Evolutionary conservation across 1,284 basidiomycete genomes (phyloP).

Genomic region (Coniferiporia sulphurascens): DNA sequence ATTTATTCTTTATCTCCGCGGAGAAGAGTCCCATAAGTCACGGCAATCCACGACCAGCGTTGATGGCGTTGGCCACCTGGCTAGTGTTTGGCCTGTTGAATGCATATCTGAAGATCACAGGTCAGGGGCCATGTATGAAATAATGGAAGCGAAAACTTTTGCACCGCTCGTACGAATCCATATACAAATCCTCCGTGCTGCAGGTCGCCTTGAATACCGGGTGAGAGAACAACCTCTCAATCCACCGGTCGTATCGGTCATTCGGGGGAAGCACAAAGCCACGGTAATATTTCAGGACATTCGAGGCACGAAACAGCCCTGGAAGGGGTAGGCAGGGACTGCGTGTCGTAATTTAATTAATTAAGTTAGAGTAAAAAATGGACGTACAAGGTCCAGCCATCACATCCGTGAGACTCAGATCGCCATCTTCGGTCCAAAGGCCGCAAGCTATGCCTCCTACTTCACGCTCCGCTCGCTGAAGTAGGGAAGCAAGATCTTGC

Average conservation of each 20-base stretch:
- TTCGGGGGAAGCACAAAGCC: constrained; percentile 53
- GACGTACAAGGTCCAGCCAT: constrained; percentile 71
- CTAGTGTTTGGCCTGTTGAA: constrained; percentile 70
- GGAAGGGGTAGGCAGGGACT: neutral
- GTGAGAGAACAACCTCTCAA: constrained; percentile 51
- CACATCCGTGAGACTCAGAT: constrained; percentile 64
- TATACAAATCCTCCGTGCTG: constrained; percentile 65
- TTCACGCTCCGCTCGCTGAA: constrained; percentile 55
- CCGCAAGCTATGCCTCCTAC: constrained; percentile 34
- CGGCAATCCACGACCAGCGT: constrained; percentile 54
- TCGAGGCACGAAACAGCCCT: constrained; percentile 66
- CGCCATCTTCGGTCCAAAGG: constrained; percentile 51
- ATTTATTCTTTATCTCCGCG: neutral
- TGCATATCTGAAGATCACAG: constrained; percentile 46
- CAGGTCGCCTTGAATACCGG: constrained; percentile 66
- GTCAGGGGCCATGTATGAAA: constrained; percentile 3
- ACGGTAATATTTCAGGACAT: constrained; percentile 66
- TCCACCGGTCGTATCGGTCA: constrained; percentile 47
- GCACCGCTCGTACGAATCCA: constrained; percentile 73
- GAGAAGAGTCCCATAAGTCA: constrained; percentile 30
- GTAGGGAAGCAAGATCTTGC: constrained; percentile 47
- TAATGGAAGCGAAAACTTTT: constrained; percentile 15
- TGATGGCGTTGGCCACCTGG: constrained; percentile 68
- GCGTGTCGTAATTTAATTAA: neutral
- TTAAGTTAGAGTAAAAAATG: neutral